Percentiles rank a stretch among this genome's conserved stretches.
phyloP scores from a whole-genome alignment of 257 asterid genomes.

The Perilla frutescens region DNA sequence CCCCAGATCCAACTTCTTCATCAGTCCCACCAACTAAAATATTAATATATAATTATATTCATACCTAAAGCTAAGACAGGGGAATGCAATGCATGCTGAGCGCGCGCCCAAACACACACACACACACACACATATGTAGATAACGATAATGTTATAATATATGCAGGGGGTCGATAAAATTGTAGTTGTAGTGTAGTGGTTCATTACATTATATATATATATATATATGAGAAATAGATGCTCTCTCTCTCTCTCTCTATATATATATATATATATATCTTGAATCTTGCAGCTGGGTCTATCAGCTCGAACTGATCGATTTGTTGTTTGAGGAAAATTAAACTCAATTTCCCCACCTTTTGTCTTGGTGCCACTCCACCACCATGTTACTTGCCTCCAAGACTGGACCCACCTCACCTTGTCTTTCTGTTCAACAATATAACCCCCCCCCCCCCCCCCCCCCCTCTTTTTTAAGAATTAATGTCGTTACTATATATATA shows the following conservation, averaged over 20 bases:
- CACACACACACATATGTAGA: not conserved
- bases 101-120: too few relatives aligned
- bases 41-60: not conserved
- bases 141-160: slow-evolving; percentile 3
- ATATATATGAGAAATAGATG: too few relatives aligned
- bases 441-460: too few relatives aligned
- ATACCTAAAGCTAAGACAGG: too few relatives aligned
- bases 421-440: slow-evolving; percentile 32
- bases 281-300: slow-evolving; percentile 30
- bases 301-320: slow-evolving; percentile 34
- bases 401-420: slow-evolving; percentile 44
- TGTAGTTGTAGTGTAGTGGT: slow-evolving; percentile 3
- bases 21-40: slow-evolving; percentile 32
- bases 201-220: not conserved
- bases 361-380: slow-evolving; percentile 45
- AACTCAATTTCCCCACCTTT: slow-evolving; percentile 44
- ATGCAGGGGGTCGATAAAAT: too few relatives aligned
- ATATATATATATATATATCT: not conserved
- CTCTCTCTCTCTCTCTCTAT: too few relatives aligned
- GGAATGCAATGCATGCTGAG: too few relatives aligned
- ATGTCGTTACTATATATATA: too few relatives aligned
- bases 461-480: too few relatives aligned
- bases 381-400: slow-evolving; percentile 49
- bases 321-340: slow-evolving; percentile 29
- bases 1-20: slow-evolving; percentile 27